phyloP scores from a whole-genome alignment of 164 flowering plant species.

The Vitis riparia region DNA sequence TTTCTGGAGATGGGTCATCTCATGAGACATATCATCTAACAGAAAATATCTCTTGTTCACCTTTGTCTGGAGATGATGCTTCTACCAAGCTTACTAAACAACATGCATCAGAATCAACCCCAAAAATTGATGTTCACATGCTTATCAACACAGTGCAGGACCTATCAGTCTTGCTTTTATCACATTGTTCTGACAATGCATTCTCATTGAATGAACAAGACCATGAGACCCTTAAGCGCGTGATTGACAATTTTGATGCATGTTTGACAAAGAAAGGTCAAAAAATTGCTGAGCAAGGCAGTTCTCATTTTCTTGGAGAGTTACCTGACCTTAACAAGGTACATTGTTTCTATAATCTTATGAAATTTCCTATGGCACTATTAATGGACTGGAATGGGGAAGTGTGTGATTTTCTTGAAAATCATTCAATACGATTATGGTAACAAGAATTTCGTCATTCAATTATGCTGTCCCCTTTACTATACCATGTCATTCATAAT shows the following conservation, averaged over 20 bases:
- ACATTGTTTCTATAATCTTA: conserved; percentile 7
- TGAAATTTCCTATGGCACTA: not conserved
- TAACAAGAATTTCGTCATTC: too few species aligned
- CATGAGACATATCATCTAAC: conserved; percentile 13
- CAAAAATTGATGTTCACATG: conserved; percentile 29
- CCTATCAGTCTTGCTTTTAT: conserved; percentile 56
- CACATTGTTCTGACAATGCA: conserved; percentile 27
- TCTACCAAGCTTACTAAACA: conserved; percentile 13
- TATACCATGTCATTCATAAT: too few species aligned
- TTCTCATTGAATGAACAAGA: conserved; percentile 38
- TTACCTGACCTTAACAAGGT: conserved; percentile 25
- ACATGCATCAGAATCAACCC: conserved; percentile 13
- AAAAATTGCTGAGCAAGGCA: conserved; percentile 10
- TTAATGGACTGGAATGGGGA: too few species aligned
- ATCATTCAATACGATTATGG: too few species aligned
- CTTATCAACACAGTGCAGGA: conserved; percentile 43
- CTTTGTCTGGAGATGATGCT: conserved; percentile 19
- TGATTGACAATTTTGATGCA: conserved; percentile 38
- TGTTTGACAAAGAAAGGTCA: conserved; percentile 27
- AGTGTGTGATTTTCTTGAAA: too few species aligned
- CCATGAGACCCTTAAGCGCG: conserved; percentile 37
- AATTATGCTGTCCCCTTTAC: too few species aligned
- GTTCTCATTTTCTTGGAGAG: conserved; percentile 14
- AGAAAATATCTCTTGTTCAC: conserved; percentile 10
- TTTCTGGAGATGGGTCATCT: conserved; percentile 17